Evolutionary conservation across 495 filamentous ascomycete genomes (phyloP).

Genomic region (Penicillium daleae): DNA sequence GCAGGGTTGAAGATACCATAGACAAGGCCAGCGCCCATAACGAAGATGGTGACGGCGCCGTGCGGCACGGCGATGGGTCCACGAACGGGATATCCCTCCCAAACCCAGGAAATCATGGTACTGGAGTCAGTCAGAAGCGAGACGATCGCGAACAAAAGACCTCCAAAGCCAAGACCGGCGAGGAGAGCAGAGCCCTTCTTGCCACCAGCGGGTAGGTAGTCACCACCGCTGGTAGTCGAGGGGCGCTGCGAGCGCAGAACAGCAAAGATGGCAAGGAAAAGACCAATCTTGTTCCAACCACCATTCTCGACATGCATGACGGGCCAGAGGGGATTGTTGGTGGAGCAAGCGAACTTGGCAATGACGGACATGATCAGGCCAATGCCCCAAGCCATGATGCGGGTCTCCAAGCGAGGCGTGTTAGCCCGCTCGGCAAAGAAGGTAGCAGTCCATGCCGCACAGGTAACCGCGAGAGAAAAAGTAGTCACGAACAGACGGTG

Average conservation of each 20-base stretch:
- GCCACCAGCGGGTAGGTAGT: slow-evolving; percentile 49
- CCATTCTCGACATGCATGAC: slow-evolving; percentile 87
- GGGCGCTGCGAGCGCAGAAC: slow-evolving; percentile 69
- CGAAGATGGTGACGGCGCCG: slow-evolving; percentile 78
- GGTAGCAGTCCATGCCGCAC: slow-evolving; percentile 80
- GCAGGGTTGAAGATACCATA: slow-evolving; percentile 73
- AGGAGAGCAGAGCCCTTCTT: slow-evolving; percentile 71
- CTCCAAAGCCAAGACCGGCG: slow-evolving; percentile 77
- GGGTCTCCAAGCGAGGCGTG: slow-evolving; percentile 73
- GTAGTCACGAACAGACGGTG: slow-evolving; percentile 78
- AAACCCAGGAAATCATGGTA: slow-evolving; percentile 99
- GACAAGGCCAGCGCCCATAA: slow-evolving; percentile 84
- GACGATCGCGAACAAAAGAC: slow-evolving; percentile 87
- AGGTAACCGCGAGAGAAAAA: slow-evolving; percentile 76
- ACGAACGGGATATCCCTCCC: slow-evolving; percentile 92
- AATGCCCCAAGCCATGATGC: slow-evolving; percentile 76
- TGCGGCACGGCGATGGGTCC: slow-evolving; percentile 90
- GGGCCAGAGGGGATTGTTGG: slow-evolving; percentile 98
- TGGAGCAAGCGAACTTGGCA: slow-evolving; percentile 91
- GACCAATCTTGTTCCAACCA: slow-evolving; percentile 86
- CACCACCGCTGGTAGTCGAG: slow-evolving; percentile 54
- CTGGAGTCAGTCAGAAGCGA: slow-evolving; percentile 95
- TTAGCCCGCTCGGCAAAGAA: slow-evolving; percentile 79
- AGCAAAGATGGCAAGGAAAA: slow-evolving; percentile 75
- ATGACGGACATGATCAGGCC: slow-evolving; percentile 84